These are phyloP conservation scores for Boletus tomentosulus DNA, from an alignment of 768 basidiomycete genomes.

Conservation along the genomic window DNA sequence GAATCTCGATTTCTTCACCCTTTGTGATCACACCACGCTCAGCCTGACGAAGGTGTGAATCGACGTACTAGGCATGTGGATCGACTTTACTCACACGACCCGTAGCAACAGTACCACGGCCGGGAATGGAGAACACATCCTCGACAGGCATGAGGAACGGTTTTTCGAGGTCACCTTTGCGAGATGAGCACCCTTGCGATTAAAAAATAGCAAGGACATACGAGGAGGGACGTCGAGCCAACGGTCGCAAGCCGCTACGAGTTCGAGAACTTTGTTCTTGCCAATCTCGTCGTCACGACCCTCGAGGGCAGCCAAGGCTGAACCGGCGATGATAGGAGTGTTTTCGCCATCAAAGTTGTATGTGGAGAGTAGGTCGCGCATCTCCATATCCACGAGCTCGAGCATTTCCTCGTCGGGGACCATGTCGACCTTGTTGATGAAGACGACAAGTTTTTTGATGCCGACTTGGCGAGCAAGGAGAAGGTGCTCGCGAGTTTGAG, in stretches of 20 bases:
- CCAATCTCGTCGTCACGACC: slow-evolving; percentile 80
- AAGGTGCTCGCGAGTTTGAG: slow-evolving; percentile 97
- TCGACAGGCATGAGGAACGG: slow-evolving; percentile 96
- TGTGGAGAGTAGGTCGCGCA: slow-evolving; percentile 87
- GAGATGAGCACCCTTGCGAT: slow-evolving; percentile 1
- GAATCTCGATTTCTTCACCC: slow-evolving; percentile 89
- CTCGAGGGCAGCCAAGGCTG: slow-evolving; percentile 92
- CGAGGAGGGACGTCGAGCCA: slow-evolving; percentile 96
- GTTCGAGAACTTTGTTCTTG: slow-evolving; percentile 69
- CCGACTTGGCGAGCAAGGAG: slow-evolving; percentile 98
- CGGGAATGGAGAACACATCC: slow-evolving; percentile 97
- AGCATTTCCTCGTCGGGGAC: slow-evolving; percentile 97
- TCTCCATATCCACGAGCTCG: slow-evolving; percentile 99
- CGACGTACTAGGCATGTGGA: neutral
- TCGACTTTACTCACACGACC: slow-evolving; percentile 61
- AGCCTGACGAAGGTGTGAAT: slow-evolving; percentile 44
- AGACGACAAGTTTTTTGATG: slow-evolving; percentile 95
- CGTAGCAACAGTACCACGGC: slow-evolving; percentile 96
- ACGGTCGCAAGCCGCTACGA: slow-evolving; percentile 82
- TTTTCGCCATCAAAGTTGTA: slow-evolving; percentile 97
- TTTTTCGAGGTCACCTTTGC: slow-evolving; percentile 88
- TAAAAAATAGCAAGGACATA: slow-evolving; percentile 34
- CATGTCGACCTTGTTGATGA: slow-evolving; percentile 99
- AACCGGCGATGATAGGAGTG: slow-evolving; percentile 98
- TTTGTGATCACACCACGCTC: slow-evolving; percentile 91